Evolutionary conservation across 176 grass and related monocot genomes (phyloP), one percentile per base, ranked within the genome.

Genomic region (Aegilops bicornis): DNA sequence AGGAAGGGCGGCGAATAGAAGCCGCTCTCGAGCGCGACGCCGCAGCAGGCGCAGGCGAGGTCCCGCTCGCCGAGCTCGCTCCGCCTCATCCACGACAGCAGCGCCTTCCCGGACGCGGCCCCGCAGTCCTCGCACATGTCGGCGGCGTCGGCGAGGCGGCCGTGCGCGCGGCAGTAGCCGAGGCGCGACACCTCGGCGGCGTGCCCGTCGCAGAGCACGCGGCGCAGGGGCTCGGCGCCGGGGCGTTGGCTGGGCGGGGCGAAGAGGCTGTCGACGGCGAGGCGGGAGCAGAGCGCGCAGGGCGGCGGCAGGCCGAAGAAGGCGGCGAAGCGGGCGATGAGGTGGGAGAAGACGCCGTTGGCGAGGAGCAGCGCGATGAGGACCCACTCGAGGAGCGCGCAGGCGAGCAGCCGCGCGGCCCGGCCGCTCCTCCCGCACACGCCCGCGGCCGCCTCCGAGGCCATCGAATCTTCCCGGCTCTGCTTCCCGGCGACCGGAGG

Each of bases 121-220:
- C 92, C 92, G 77, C 97, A 99, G 76, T 96, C 92, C 94, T 99
- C 94, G 76, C 97, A 99, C 94, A 99, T 91, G 79, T 99, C 89
- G 23, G 87, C 89, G 70, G 92, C 90, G 72, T 92, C 90, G 12
- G 92, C 94, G 47, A 99, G 87, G 29, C 92, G 67, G 29, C 64
- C 88, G 83, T 99, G 97, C 48, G 84, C 47, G 52, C 85, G 59
- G 89, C 97, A 97, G 88, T 92, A 99, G 1, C 94, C 94, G 62
- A 99, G 80, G 35, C 84, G 90, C 39, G 97, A 91, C 39, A 96
- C 63, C 92, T 94, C 97, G 23, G 86, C 85, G 15, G 88, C 92
- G 83, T 99, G 97, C 37, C 69, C 86, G 73, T 94, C 84, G 83
- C 97, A 99, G 62, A 99, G 84, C 79, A 91, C 80, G 68, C 85